These are phyloP conservation scores for Zygosaccharomyces kombuchaensis DNA, from an alignment of 805 yeast species.

Conservation along the genomic window DNA sequence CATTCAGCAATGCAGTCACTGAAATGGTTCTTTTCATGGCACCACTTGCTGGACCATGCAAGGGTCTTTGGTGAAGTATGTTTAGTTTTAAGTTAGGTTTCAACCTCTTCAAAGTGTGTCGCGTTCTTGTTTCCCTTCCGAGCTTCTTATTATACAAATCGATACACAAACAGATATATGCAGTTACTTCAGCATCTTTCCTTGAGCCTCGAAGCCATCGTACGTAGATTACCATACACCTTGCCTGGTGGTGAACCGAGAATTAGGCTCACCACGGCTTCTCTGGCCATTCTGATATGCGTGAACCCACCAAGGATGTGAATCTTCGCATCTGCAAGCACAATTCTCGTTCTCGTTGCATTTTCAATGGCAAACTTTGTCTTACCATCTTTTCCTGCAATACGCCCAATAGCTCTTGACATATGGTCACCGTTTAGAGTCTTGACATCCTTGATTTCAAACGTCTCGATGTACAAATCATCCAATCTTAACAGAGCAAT, in stretches of 20 bases:
- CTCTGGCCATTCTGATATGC: slow-evolving; percentile 97
- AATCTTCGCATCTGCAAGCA: slow-evolving; percentile 92
- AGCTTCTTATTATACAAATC: slow-evolving; percentile 4
- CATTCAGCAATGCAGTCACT: slow-evolving; percentile 21
- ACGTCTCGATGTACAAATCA: slow-evolving; percentile 94
- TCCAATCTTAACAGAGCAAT: slow-evolving; percentile 90
- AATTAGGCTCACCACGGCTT: slow-evolving; percentile 89
- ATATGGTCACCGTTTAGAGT: slow-evolving; percentile 94
- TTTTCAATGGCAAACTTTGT: slow-evolving; percentile 98
- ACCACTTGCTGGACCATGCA: slow-evolving; percentile 1
- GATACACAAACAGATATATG: background rate
- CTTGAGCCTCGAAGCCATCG: slow-evolving; percentile 94
- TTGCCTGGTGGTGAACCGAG: slow-evolving; percentile 98
- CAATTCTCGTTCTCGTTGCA: slow-evolving; percentile 97
- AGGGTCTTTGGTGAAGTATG: background rate
- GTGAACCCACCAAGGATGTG: slow-evolving; percentile 97
- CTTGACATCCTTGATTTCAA: slow-evolving; percentile 95
- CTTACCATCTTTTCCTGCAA: slow-evolving; percentile 99
- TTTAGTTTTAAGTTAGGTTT: background rate
- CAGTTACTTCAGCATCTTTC: slow-evolving; percentile 64
- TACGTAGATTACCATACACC: slow-evolving; percentile 94
- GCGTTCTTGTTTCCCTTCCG: slow-evolving; percentile 3
- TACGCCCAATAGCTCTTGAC: slow-evolving; percentile 98
- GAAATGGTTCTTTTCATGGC: slow-evolving; percentile 16
- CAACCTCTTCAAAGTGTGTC: slow-evolving; percentile 1